Conservation (phyloP, 2,329 filamentous ascomycete genomes). For the Fusarium sarcochroum region DNA sequence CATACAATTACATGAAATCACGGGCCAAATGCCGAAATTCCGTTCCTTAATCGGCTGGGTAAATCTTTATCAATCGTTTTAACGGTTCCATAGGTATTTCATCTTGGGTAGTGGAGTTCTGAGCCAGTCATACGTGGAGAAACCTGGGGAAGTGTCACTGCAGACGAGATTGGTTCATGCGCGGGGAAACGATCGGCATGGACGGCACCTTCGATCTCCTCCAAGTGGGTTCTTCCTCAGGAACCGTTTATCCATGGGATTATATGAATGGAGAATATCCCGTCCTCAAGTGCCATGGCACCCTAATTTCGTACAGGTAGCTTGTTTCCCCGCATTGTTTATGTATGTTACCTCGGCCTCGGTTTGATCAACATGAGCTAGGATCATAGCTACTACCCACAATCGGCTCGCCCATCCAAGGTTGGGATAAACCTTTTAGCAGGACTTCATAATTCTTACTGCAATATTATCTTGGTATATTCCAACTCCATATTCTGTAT, state of each 20-base stretch:
- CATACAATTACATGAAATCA: neutral
- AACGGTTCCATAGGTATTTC: neutral
- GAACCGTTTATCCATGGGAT: neutral
- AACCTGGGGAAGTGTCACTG: conserved; percentile 5
- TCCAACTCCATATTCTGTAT: too few relatives aligned
- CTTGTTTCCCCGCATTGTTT: neutral
- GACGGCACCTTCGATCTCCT: neutral
- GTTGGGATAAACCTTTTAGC: neutral
- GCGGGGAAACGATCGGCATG: neutral
- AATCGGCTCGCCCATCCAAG: neutral
- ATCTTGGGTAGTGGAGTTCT: conserved; percentile 3
- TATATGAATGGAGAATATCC: neutral
- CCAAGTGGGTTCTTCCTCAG: neutral
- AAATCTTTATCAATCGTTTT: conserved; percentile 20
- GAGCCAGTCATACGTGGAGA: conserved; percentile 13
- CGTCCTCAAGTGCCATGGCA: too few relatives aligned
- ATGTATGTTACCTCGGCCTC: neutral
- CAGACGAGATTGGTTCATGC: neutral
- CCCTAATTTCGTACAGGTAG: neutral
- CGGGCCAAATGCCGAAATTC: neutral
- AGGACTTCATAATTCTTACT: neutral
- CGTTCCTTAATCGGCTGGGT: neutral
- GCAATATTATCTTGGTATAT: too few relatives aligned
- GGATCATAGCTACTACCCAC: neutral
- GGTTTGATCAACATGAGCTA: neutral